Evolutionary conservation across 202 grass and related monocot genomes (phyloP), one percentile per base, ranked within the genome.

Genomic region (Zoysia matrella): DNA sequence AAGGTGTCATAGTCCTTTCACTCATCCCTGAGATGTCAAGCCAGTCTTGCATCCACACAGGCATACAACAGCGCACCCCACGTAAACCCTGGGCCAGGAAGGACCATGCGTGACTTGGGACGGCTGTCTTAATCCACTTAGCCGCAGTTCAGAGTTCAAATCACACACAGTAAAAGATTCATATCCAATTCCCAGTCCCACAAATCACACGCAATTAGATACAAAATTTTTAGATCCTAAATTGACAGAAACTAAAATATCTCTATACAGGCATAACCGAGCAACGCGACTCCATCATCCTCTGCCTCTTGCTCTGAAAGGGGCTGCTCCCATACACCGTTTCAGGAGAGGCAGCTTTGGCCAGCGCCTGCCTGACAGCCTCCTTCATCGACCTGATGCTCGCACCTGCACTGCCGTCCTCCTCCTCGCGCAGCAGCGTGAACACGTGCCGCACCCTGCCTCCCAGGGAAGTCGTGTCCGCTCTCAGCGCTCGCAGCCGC

Each of bases 231-330:
- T 56, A 65, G 72, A 46, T 43, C 60, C 18, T 65, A 45, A 79
- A 65, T 64, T 44, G 11, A 42, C 72, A 55, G 8, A 11, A 65
- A 7, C 4, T 8, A 51, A 58, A 44, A 56, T 56, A 9, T 1
- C 57, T 82, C 82, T 85, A 85, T 49, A 80, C 67, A 50, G 83
- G 82, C 74, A 86, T 83, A 44, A 88, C 67, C 2, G 86, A 88
- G 83, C 67, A 88, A 61, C 72, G 63, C 46, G 75, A 88, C 60
- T 86, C 75, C 0, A 83, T 40, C 9, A 88, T 77, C 79, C 57
- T 83, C 78, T 83, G 90, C 52, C 58, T 80, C 90, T 91, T 91
- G 71, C 57, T 89, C 75, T 75, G 74, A 18, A 88, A 80, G 39
- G 51, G 22, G 65, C 74, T 85, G 12, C 16, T 66, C 0, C 73